phyloP scores from a whole-genome alignment of 306 rosid genomes.

The Glycyrrhiza uralensis region DNA sequence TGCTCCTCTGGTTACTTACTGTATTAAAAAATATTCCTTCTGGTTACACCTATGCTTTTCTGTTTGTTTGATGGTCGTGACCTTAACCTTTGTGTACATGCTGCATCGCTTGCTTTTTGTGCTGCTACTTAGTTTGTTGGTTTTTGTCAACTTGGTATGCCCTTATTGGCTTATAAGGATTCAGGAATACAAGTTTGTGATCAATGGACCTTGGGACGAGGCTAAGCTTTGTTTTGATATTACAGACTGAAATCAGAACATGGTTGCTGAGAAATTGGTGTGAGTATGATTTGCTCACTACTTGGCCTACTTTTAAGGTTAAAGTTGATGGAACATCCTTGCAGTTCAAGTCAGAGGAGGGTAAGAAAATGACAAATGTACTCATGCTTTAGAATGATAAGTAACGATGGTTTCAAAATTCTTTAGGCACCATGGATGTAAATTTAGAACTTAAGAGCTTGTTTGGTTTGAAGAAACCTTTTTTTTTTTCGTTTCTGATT shows the following conservation, averaged over 20 bases:
- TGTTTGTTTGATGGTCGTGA: conserved; percentile 48
- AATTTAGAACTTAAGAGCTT: background rate
- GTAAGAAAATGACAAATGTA: background rate
- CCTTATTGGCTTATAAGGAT: conserved; percentile 89
- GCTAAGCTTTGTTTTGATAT: conserved; percentile 92
- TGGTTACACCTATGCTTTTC: conserved; percentile 72
- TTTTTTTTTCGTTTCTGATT: too few relatives aligned
- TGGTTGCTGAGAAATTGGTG: background rate
- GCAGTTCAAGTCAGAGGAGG: background rate
- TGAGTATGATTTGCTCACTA: background rate
- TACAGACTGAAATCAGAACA: conserved; percentile 50
- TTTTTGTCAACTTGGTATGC: conserved; percentile 72
- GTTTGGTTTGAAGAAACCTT: background rate
- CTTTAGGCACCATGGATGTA: background rate
- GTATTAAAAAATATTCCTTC: conserved; percentile 69
- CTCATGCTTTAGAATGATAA: background rate
- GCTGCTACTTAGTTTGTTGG: conserved; percentile 61
- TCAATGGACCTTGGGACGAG: conserved; percentile 97
- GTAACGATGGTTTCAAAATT: background rate
- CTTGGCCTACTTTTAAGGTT: background rate
- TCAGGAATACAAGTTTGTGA: conserved; percentile 89
- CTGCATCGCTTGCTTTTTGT: conserved; percentile 56
- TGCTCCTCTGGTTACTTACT: conserved; percentile 78
- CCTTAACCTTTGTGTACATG: conserved; percentile 58
- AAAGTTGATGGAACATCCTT: background rate